Evolutionary conservation across 306 rosid genomes (phyloP), one percentile per base, ranked within the genome.

Genomic region (Lablab purpureus): DNA sequence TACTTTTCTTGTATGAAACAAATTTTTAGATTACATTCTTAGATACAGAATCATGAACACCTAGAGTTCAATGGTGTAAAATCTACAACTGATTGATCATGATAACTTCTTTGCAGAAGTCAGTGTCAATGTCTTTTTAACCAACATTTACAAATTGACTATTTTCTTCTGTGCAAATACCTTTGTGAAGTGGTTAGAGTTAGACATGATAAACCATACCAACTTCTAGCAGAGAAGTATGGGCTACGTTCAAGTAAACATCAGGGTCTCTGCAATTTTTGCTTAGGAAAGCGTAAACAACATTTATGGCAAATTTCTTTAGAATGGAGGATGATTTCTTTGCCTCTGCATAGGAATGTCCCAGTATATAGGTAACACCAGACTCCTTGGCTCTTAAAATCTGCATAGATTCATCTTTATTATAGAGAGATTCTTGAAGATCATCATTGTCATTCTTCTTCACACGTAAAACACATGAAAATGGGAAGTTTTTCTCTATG

Each of bases 201-300:
- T 80, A 93, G 59, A 93, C 95, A 76, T 88, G 80, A 80, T 91
- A 93, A 32, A 88, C 75, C 97, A 93, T 93, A 58, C 98, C 98
- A 58, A 91, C 95, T 81, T 93, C 97, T 13, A 93, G 73, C 87
- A 88, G 82, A 67, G 93, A 90, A 65, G 93, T 84, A 43, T 85
- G 92, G 76, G 91, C 88, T 47, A 91, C 90, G 13, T 90, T 89
- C 85, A 90, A 60, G 36, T 88, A 85, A 54, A 84, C 87, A 78
- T 88, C 91, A 80, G 87, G 90, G 27, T 84, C 89, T 67, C 89
- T 91, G 56, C 92, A 88, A 67, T 93, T 93, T 78, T 87, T 89
- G 67, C 88, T 90, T 12, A 94, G 83, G 67, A 94, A 91, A 50
- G 89, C 82, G 75, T 76, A 94, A 70, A 85, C 87, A 60, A 87